Evolutionary conservation across 2,329 filamentous ascomycete species (phyloP).

Genomic region (Pseudocercospora eumusae): DNA sequence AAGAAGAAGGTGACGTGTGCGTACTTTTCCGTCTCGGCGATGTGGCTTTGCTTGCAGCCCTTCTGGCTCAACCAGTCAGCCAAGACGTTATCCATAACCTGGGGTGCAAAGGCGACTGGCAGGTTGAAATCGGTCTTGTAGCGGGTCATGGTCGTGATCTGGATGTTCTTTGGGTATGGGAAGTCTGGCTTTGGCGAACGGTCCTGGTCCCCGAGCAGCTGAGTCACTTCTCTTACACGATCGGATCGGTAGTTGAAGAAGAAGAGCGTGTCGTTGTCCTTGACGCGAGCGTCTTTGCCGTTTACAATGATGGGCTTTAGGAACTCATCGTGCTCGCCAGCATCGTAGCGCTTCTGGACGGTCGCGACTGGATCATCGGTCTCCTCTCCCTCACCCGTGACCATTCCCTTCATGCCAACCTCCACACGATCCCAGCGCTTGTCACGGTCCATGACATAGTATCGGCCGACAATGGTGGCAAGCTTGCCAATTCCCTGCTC

Average conservation of each 20-base stretch:
- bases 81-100: slow-evolving; percentile 96
- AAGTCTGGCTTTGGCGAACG: slow-evolving; percentile 89
- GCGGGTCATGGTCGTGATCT: slow-evolving; percentile 93
- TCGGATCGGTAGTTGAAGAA: slow-evolving; percentile 99
- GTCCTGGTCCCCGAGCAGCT: slow-evolving; percentile 89
- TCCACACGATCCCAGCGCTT: slow-evolving; percentile 98
- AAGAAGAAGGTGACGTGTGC: slow-evolving; percentile 99
- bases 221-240: slow-evolving; percentile 92
- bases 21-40: slow-evolving; percentile 99
- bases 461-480: slow-evolving; percentile 89
- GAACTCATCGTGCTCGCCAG: slow-evolving; percentile 94
- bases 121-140: slow-evolving; percentile 97
- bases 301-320: slow-evolving; percentile 95
- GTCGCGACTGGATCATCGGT: slow-evolving; percentile 81
- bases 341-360: slow-evolving; percentile 83
- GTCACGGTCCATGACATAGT: slow-evolving; percentile 99
- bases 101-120: slow-evolving; percentile 86
- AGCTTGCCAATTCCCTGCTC: slow-evolving; percentile 86
- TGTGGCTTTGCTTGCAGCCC: slow-evolving; percentile 86
- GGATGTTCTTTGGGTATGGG: slow-evolving; percentile 84
- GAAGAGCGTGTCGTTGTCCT: slow-evolving; percentile 93
- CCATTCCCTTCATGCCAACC: slow-evolving; percentile 81
- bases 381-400: slow-evolving; percentile 83
- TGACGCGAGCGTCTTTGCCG: slow-evolving; percentile 79
- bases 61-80: slow-evolving; percentile 95